Evolutionary conservation across 306 rosid species (phyloP), one percentile per base, ranked within the genome.

Genomic region (Dalbergia oliveri): DNA sequence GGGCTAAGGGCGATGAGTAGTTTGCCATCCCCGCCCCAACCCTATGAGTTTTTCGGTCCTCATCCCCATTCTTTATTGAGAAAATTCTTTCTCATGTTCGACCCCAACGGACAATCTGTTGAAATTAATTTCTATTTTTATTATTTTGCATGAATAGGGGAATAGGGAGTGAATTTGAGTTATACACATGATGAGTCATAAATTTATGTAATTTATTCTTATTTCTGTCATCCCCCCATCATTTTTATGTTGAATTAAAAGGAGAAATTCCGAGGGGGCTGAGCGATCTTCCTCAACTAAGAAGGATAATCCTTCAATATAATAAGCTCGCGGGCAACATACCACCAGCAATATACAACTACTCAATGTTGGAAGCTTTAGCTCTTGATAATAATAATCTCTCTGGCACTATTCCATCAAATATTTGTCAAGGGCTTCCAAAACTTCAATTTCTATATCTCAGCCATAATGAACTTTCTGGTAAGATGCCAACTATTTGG

Each of bases 221-320:
- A 43, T 8, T 43, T 43, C 2, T 1, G 47, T 11, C 0, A 43
- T 56, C 39, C 1, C 16, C 8, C 13, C 18, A 35, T 6, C 8
- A 4, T 9, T 60, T 26, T 8, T 23, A 73, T 43, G 18, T 45
- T 23, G 61, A 75, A 66, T 31, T 78, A 43, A 35, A 79, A 47
- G 81, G 85, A 50, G 58, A 26, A 43, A 67, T 82, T 67, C 81
- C 77, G 1, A 76, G 41, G 34, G 77, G 63, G 12, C 33, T 63
- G 4, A 71, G 63, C 7, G 72, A 75, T 63, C 80, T 75, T 33
- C 1, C 63, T n/a, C 19, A 16, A 3, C 39, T 75, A 11, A 47
- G 21, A 49, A 7, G 12, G 8, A 3, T 76, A 21, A 8, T 31
- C 15, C 15, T 76, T 37, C 5, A 12, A 6, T 0, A 11, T 4